Evolutionary conservation across 75 land plant genomes (phyloP), one percentile per base, ranked within the genome.

Genomic region (Sequoia sempervirens): DNA sequence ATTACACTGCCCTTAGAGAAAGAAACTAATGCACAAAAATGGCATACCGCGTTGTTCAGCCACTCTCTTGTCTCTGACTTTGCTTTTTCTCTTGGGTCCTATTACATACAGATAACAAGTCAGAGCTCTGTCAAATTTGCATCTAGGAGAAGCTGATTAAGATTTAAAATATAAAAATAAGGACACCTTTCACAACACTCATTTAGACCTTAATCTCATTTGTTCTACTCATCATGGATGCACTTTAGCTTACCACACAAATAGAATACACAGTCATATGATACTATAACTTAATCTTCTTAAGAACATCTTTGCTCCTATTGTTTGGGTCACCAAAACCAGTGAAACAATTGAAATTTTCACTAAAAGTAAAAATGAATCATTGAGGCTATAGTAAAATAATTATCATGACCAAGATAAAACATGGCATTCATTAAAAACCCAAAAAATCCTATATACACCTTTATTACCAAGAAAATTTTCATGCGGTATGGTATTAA

Each of bases 1-100:
- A 73, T 73, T 73, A 36, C 12, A 73, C 17, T 5, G 15, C 75
- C 40, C 18, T 75, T 75, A 4, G 7, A 75, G 38, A 75, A 40
- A 75, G 26, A 40, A 75, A 18, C 18, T 40, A 78, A 40, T 10
- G 47, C 70, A 68, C 13, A 82, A 58, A 32, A 32, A 43, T 53
- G 75, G 4, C 94, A 83, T 90, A 97, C 99, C 98, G 94, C 91
- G 88, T 88, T 94, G 86, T 97, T 97, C 85, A 97, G 80, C 99
- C 99, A 97, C 82, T 97, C 99, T 82, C 99, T 91, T 83, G 98
- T 93, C 87, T 97, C 99, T 54, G 95, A 84, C 84, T 97, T 97
- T 43, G 99, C 99, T 85, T 94, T 97, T 84, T 97, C 99, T 84
- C 87, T 96, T 75, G 98, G 99, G 90, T 97, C 99, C 99, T 97